Evolutionary conservation across 805 yeast genomes (phyloP).

Genomic region (Candida peoriensis): DNA sequence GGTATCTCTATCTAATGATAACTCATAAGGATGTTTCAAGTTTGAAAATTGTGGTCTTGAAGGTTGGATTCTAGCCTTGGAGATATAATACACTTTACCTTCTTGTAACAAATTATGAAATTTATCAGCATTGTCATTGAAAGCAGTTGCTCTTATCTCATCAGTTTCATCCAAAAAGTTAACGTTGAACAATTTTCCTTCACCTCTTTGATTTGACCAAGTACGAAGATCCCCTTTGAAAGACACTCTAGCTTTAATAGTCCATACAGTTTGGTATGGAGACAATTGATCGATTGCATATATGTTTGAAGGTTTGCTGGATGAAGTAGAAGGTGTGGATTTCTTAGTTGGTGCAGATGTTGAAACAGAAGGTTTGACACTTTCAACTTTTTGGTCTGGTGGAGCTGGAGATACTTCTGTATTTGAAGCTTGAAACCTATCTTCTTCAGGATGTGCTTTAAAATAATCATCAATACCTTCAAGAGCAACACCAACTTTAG

Average conservation of each 20-base stretch:
- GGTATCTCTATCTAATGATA: conserved; percentile 75
- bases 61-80: conserved; percentile 73
- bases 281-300: conserved; percentile 83
- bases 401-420: conserved; percentile 21
- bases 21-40: conserved; percentile 84
- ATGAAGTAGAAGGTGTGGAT: conserved; percentile 4
- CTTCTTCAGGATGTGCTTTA: conserved; percentile 53
- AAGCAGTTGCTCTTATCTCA: conserved; percentile 93
- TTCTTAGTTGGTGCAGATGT: conserved; percentile 14
- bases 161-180: conserved; percentile 91
- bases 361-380: conserved; percentile 4
- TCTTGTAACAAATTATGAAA: conserved; percentile 74
- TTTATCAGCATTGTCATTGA: conserved; percentile 79
- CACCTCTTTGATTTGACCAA: conserved; percentile 83
- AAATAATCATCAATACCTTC: conserved; percentile 52
- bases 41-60: conserved; percentile 85
- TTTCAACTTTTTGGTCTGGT: conserved; percentile 9
- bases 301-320: conserved; percentile 35
- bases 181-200: conserved; percentile 84
- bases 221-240: conserved; percentile 83
- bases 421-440: conserved; percentile 18
- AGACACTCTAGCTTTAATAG: conserved; percentile 88
- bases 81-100: conserved; percentile 81
- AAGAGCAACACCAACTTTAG: conserved; percentile 33
- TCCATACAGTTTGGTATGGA: conserved; percentile 89